These are phyloP conservation scores for Westerdykella sp. DNA, from an alignment of 2,329 filamentous ascomycete genomes.

Conservation along the genomic window DNA sequence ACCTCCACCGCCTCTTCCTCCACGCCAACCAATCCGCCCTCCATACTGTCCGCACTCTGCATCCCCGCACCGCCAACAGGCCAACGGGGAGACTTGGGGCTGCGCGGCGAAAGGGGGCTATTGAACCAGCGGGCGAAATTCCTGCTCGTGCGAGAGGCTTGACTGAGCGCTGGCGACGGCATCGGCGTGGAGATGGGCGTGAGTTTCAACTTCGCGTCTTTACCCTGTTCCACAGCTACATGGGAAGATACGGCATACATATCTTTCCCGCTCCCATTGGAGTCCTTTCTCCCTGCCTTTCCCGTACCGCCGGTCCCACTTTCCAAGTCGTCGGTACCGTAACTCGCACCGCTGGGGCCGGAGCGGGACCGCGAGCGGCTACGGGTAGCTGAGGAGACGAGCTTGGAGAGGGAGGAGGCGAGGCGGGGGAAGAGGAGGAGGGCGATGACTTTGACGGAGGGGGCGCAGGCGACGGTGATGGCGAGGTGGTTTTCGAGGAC, in stretches of 20 bases:
- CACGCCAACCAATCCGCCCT: conserved; percentile 8
- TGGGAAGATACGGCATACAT: too few species aligned
- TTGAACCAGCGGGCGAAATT: conserved; percentile 12
- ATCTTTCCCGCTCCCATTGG: background rate
- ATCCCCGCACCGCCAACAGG: conserved; percentile 1
- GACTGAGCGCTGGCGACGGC: conserved; percentile 6
- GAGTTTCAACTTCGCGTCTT: conserved; percentile 2
- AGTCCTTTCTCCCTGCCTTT: background rate
- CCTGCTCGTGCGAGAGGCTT: conserved; percentile 2
- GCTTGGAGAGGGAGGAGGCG: conserved; percentile 14
- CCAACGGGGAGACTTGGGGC: background rate
- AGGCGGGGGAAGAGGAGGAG: conserved; percentile 21
- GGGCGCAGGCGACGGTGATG: conserved; percentile 32
- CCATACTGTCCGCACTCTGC: conserved; percentile 8
- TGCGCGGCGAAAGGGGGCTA: background rate
- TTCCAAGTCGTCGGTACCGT: conserved; percentile 7
- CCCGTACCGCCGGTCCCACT: conserved; percentile 1
- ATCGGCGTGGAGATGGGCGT: conserved; percentile 6
- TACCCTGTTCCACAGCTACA: too few species aligned
- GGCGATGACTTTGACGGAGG: conserved; percentile 26
- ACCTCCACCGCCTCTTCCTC: too few species aligned
- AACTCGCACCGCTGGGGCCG: background rate
- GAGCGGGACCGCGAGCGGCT: conserved; percentile 8
- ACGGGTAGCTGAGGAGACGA: conserved; percentile 4
- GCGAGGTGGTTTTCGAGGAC: conserved; percentile 35